Conservation (phyloP, 2,329 filamentous ascomycete genomes). For the Clonostachys byssicola region DNA sequence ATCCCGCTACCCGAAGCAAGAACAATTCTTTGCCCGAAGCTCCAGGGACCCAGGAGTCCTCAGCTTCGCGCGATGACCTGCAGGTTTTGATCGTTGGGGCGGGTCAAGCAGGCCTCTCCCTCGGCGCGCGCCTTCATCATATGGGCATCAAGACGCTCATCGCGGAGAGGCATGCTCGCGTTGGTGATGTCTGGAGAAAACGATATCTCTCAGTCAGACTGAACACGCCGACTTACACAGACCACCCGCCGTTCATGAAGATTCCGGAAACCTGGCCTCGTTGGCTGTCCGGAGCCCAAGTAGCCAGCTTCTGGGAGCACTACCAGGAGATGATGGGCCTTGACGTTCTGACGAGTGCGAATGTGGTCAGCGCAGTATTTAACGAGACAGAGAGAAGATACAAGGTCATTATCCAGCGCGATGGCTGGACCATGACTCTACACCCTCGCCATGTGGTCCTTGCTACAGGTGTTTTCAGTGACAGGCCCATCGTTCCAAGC, state of each 20-base stretch:
- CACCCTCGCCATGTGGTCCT: slow-evolving; percentile 38
- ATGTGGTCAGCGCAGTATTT: slow-evolving; percentile 28
- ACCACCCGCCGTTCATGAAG: slow-evolving; percentile 10
- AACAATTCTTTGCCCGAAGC: too few relatives aligned
- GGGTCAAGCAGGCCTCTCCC: slow-evolving; percentile 35
- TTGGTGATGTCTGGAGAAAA: slow-evolving; percentile 46
- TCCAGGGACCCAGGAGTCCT: too few relatives aligned
- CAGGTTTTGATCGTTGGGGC: not conserved
- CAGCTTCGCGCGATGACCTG: not conserved
- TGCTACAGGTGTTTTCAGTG: slow-evolving; percentile 36
- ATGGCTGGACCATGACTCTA: slow-evolving; percentile 14
- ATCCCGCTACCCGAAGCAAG: too few relatives aligned
- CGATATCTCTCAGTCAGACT: slow-evolving; percentile 27
- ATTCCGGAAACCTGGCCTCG: slow-evolving; percentile 10
- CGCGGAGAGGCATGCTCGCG: slow-evolving; percentile 35
- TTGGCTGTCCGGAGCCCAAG: slow-evolving; percentile 36
- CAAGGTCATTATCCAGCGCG: slow-evolving; percentile 21
- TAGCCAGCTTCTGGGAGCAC: slow-evolving; percentile 41
- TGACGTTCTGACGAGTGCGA: slow-evolving; percentile 35
- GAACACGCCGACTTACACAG: slow-evolving; percentile 2
- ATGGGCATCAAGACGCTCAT: slow-evolving; percentile 25
- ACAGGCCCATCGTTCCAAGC: slow-evolving; percentile 26
- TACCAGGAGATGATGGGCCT: slow-evolving; percentile 42
- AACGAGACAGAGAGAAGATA: slow-evolving; percentile 27
- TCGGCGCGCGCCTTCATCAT: slow-evolving; percentile 20